These are phyloP conservation scores for Candida bentonensis DNA, from an alignment of 805 yeast genomes.

Conservation along the genomic window DNA sequence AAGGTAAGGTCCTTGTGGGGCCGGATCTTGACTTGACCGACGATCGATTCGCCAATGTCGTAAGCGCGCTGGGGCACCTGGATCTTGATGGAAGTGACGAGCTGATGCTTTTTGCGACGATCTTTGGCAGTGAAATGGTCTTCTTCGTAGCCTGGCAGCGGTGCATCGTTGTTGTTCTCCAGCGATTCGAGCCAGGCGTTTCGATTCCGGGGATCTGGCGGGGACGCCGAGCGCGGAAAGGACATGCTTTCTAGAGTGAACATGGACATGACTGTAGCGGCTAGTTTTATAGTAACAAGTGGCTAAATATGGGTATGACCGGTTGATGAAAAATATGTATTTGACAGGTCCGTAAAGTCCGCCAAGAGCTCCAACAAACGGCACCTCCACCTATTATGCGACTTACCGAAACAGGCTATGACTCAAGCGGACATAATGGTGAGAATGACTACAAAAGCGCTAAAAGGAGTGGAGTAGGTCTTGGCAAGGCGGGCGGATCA, in stretches of 20 bases:
- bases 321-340: no score
- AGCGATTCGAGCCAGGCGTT: slow-evolving; percentile 1
- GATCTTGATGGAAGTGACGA: background rate
- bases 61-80: background rate
- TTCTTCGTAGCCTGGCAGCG: background rate
- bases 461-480: no score
- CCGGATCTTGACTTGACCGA: background rate
- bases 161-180: background rate
- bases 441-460: no score
- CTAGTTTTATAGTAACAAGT: no score
- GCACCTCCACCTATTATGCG: no score
- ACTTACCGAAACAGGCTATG: no score
- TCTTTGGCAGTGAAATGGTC: background rate
- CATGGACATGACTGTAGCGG: no score
- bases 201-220: background rate
- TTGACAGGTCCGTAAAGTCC: no score
- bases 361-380: no score
- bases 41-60: background rate
- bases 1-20: background rate
- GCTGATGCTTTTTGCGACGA: background rate
- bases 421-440: no score
- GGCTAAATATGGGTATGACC: no score
- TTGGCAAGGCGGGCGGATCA: no score
- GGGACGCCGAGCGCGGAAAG: background rate
- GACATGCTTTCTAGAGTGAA: background rate